Evolutionary conservation across 2,329 filamentous ascomycete species (phyloP).

Genomic region (Trichoderma semiorbis): DNA sequence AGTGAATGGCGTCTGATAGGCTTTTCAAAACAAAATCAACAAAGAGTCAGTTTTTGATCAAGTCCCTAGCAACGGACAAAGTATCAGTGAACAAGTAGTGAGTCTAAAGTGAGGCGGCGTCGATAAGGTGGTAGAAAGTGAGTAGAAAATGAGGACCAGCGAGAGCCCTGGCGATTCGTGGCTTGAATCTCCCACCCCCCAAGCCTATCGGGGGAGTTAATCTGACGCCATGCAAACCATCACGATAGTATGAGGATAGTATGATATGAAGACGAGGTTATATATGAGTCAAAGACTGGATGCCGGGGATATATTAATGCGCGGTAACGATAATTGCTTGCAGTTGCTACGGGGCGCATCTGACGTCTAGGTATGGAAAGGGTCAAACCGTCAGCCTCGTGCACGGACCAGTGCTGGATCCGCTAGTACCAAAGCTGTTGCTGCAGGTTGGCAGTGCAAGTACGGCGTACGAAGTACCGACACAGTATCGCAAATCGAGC

Average conservation of each 20-base stretch:
- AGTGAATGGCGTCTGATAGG: not conserved
- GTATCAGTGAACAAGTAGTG: not conserved
- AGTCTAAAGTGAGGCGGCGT: not conserved
- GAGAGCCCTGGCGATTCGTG: not conserved
- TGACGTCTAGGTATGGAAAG: not conserved
- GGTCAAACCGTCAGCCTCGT: conserved; percentile 7
- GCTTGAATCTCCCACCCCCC: not conserved
- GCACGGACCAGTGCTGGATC: not conserved
- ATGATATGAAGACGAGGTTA: not conserved
- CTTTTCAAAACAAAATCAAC: not conserved
- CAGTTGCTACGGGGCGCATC: not conserved
- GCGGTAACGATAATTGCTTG: not conserved
- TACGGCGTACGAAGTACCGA: no score
- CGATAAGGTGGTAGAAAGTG: not conserved
- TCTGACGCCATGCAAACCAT: not conserved
- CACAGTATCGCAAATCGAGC: not conserved
- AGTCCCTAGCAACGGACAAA: not conserved
- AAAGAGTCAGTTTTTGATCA: not conserved
- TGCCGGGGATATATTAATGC: not conserved
- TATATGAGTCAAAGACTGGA: not conserved
- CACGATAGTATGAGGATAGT: not conserved
- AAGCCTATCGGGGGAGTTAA: not conserved
- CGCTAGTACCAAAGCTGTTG: not conserved
- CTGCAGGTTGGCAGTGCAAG: not conserved
- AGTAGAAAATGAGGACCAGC: not conserved